Percentiles rank a stretch among this genome's conserved stretches.
phyloP scores from a whole-genome alignment of 2,329 filamentous ascomycete genomes.

The Hymenoscyphus scutula region DNA sequence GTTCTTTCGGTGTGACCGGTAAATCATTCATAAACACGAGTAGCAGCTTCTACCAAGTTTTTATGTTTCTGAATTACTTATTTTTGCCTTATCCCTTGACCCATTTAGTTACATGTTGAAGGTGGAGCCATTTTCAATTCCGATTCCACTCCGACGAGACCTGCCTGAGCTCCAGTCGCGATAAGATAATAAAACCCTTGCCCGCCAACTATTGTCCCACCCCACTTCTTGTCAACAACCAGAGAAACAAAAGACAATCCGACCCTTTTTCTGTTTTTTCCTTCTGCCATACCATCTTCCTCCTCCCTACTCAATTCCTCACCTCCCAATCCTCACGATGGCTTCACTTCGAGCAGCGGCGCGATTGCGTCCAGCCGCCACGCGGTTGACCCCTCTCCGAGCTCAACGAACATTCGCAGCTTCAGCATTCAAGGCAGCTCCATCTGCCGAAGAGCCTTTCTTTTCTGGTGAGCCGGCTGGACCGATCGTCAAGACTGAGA shows the following conservation, averaged over 20 bases:
- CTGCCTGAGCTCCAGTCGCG: not conserved
- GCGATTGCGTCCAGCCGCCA: conserved; percentile 29
- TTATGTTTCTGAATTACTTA: not conserved
- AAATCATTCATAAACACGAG: not conserved
- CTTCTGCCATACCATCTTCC: not conserved
- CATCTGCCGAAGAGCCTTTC: conserved; percentile 27
- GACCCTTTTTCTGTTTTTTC: not conserved
- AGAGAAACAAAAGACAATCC: not conserved
- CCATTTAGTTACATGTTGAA: not conserved
- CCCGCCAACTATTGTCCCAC: conserved; percentile 1
- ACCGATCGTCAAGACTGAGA: conserved; percentile 37
- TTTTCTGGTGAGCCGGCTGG: conserved; percentile 35
- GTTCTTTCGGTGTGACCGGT: not conserved
- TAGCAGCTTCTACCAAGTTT: not conserved
- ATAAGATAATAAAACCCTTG: conserved; percentile 1
- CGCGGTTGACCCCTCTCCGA: conserved; percentile 18
- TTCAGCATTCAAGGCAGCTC: conserved; percentile 24
- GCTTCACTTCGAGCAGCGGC: conserved; percentile 35
- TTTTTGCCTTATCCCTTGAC: not conserved
- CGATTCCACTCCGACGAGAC: not conserved
- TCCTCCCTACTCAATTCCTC: conserved; percentile 1
- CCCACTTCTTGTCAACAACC: conserved; percentile 6
- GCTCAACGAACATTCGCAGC: conserved; percentile 25
- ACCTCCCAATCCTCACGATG: conserved; percentile 21
- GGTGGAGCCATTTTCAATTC: not conserved